Evolutionary conservation across 2,329 filamentous ascomycete genomes (phyloP).

Genomic region (Pyrenophora graminea): DNA sequence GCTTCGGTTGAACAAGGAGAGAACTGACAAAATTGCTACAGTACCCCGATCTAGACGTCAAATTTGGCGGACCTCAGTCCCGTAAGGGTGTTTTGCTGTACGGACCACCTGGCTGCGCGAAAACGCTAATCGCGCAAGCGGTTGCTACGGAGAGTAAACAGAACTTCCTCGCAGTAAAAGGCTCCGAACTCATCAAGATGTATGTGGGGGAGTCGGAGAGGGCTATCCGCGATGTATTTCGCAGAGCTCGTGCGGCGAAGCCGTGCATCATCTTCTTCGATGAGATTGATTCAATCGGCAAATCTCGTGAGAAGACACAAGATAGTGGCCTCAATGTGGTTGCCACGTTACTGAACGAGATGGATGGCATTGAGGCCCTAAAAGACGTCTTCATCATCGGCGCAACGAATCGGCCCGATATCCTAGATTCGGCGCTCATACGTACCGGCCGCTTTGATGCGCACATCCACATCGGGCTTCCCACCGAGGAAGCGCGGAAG

Average conservation of each 20-base stretch:
- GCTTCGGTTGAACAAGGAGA: background rate
- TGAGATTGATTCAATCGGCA: slow-evolving; percentile 86
- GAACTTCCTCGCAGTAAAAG: slow-evolving; percentile 94
- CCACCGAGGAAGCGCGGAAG: slow-evolving; percentile 70
- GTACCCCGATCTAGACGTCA: slow-evolving; percentile 42
- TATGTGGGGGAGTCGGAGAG: slow-evolving; percentile 95
- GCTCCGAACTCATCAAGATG: slow-evolving; percentile 91
- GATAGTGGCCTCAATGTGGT: slow-evolving; percentile 76
- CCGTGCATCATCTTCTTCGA: slow-evolving; percentile 97
- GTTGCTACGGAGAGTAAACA: slow-evolving; percentile 87
- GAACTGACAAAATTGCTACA: slow-evolving; percentile 15
- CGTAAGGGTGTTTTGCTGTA: slow-evolving; percentile 87
- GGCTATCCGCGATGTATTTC: slow-evolving; percentile 81
- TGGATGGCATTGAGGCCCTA: slow-evolving; percentile 89
- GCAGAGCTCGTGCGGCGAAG: slow-evolving; percentile 79
- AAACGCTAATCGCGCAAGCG: slow-evolving; percentile 89
- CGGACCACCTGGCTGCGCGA: slow-evolving; percentile 91
- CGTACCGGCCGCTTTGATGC: slow-evolving; percentile 84
- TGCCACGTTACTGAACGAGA: slow-evolving; percentile 87
- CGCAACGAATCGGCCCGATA: slow-evolving; percentile 87
- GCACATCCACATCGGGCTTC: slow-evolving; percentile 83
- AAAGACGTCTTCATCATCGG: slow-evolving; percentile 85
- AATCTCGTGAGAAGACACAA: slow-evolving; percentile 55
- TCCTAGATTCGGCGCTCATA: slow-evolving; percentile 82
- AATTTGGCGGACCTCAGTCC: slow-evolving; percentile 47